Percentiles rank a stretch among this genome's conserved stretches.
phyloP scores from a whole-genome alignment of 495 filamentous ascomycete species.

The Filosporella fistucella region DNA sequence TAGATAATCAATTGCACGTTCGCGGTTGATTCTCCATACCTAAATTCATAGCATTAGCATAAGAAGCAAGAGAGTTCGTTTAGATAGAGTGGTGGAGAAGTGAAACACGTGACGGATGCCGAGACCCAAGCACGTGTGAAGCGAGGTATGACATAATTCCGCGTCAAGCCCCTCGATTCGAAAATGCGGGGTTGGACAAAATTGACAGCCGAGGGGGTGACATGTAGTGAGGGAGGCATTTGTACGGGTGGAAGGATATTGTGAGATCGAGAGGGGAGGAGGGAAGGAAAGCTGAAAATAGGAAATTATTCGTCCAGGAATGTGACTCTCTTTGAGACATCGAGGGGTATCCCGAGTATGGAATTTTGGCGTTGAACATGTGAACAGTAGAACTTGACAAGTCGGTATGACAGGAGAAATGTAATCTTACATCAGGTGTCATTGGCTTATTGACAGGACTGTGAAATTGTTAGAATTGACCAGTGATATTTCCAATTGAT shows the following conservation, averaged over 20 bases:
- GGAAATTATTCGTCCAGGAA: neutral
- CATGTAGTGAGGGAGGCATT: neutral
- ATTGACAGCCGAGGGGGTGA: no score
- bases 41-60: slow-evolving; percentile 34
- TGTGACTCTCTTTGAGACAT: neutral
- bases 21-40: slow-evolving; percentile 99
- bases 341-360: no score
- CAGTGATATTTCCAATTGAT: neutral
- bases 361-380: no score
- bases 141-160: slow-evolving; percentile 16
- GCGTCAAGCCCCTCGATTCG: slow-evolving; percentile 7
- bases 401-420: no score
- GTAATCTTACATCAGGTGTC: slow-evolving; percentile 83
- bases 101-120: neutral
- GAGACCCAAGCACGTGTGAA: neutral
- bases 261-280: no score
- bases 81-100: neutral
- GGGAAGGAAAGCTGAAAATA: neutral
- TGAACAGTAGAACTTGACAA: no score
- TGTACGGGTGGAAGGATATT: no score
- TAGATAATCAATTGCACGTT: slow-evolving; percentile 97
- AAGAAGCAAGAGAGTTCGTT: neutral
- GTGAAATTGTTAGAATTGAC: slow-evolving; percentile 26
- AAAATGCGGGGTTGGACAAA: slow-evolving; percentile 20
- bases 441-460: slow-evolving; percentile 96